phyloP scores from a whole-genome alignment of 2,329 filamentous ascomycete genomes.

The Cercospora zeina region DNA sequence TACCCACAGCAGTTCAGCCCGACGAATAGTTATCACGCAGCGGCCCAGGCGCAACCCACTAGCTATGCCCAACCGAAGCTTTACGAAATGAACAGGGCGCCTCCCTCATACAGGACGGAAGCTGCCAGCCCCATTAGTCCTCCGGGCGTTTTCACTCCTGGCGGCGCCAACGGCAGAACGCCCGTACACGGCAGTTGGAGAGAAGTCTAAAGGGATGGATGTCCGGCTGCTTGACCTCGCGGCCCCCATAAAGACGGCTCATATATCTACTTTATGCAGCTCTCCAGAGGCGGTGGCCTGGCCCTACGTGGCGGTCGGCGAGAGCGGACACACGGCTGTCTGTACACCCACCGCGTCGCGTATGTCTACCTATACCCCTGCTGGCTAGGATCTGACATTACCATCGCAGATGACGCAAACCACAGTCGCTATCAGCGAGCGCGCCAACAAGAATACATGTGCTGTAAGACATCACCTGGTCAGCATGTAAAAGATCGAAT shows the following conservation, averaged over 20 bases:
- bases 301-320: neutral
- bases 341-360: neutral
- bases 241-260: neutral
- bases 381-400: neutral
- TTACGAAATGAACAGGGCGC: constrained; percentile 26
- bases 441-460: neutral
- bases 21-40: constrained; percentile 16
- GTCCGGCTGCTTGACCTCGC: neutral
- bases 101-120: constrained; percentile 23
- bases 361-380: neutral
- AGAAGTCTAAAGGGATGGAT: constrained; percentile 32
- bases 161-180: constrained; percentile 32
- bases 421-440: neutral
- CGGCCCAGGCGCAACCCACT: neutral
- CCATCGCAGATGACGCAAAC: neutral
- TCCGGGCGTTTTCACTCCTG: constrained; percentile 24
- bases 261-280: neutral
- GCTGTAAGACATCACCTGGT: neutral
- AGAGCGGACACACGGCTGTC: neutral
- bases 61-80: constrained; percentile 22
- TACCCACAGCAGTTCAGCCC: constrained; percentile 11
- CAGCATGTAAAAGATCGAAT: neutral
- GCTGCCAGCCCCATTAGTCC: constrained; percentile 30
- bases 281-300: neutral
- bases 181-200: constrained; percentile 41